Percentiles rank a stretch among this genome's conserved stretches.
Evolutionary conservation across 1,139 yeast species (phyloP).

Genomic region (Kodamaea suecica): DNA sequence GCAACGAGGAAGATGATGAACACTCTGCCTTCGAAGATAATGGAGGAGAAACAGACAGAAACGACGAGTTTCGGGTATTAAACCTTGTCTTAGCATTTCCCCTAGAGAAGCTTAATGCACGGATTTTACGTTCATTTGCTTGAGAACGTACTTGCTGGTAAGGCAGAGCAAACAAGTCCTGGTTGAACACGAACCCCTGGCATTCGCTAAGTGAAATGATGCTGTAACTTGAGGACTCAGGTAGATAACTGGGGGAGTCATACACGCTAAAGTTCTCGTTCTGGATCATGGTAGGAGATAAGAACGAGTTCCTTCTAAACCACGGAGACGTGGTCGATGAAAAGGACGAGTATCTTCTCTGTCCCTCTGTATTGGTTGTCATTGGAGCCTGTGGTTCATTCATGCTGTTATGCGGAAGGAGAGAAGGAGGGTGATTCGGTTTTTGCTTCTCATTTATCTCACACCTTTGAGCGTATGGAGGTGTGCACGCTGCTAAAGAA

Average conservation of each 20-base stretch:
- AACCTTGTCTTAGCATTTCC: conserved; percentile 4
- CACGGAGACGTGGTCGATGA: conserved; percentile 51
- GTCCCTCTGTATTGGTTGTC: background rate
- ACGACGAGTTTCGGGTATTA: conserved; percentile 5
- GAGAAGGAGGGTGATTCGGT: too few species aligned
- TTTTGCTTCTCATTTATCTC: too few species aligned
- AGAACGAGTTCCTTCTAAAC: conserved; percentile 57
- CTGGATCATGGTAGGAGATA: conserved; percentile 60
- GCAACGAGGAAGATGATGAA: conserved; percentile 4
- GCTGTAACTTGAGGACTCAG: conserved; percentile 31
- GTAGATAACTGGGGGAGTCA: conserved; percentile 38
- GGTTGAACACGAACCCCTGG: conserved; percentile 75
- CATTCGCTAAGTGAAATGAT: conserved; percentile 55
- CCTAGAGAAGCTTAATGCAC: conserved; percentile 23
- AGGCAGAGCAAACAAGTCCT: conserved; percentile 66
- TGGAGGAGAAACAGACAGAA: conserved; percentile 4
- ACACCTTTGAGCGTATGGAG: too few species aligned
- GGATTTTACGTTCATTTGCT: conserved; percentile 35
- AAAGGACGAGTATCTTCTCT: conserved; percentile 41
- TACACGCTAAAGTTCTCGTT: conserved; percentile 59
- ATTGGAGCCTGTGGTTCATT: background rate
- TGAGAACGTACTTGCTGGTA: conserved; percentile 56
- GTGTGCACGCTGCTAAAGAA: too few species aligned
- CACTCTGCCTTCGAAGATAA: conserved; percentile 3
- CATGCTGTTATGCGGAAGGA: too few species aligned